Base-by-base conservation (phyloP, 2,329 filamentous ascomycete genomes). In the Beauveria rudraprayagi region DNA sequence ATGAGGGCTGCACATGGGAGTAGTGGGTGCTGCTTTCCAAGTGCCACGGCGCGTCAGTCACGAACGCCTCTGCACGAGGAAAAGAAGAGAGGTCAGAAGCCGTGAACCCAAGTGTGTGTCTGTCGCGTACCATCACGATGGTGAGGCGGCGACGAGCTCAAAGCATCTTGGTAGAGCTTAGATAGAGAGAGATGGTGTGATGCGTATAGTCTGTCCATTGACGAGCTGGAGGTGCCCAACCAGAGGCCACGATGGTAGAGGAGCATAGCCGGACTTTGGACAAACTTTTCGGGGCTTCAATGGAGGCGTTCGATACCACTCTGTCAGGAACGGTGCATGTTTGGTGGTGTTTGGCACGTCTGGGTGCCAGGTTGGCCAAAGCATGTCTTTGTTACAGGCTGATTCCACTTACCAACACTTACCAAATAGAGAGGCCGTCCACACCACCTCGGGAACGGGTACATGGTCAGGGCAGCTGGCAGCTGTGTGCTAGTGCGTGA, bases 151-250 rank as follows among this genome's bases (percentile, higher is more conserved):
- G 22, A 51, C 17, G 6, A 51, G 44, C 44, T 46, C 55, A 26
- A 34, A 46, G 46, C 16, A 57, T 7, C 34, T 37, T 37, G 34
- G 34, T 37, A 37, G 14, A 37, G 34, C 5, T 37, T 37, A 5
- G 10, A 37, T 37, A 16, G 34, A 37, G 14, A 28, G 24, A 48
- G 14, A 22, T 40, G 53, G 41, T 34, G 41, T 56, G 34, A 30
- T 57, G 55, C 30, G 34, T 37, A 14, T 57, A 19, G 46, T 22
- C 37, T 44, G 19, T 57, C 46, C 46, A 57, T n/a, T 48, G 34
- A 58, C 16, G 34, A 14, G 47, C 40, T 11, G 48, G 56, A 59
- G 56, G 52, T 52, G 56, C 56, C 56, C 56, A 59, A 59, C 56
- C 37, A 41, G 9, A 14, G 34, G 47, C 56, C 47, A 46, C 52